phyloP scores from a whole-genome alignment of 768 basidiomycete species.

The Boletus insuetus region DNA sequence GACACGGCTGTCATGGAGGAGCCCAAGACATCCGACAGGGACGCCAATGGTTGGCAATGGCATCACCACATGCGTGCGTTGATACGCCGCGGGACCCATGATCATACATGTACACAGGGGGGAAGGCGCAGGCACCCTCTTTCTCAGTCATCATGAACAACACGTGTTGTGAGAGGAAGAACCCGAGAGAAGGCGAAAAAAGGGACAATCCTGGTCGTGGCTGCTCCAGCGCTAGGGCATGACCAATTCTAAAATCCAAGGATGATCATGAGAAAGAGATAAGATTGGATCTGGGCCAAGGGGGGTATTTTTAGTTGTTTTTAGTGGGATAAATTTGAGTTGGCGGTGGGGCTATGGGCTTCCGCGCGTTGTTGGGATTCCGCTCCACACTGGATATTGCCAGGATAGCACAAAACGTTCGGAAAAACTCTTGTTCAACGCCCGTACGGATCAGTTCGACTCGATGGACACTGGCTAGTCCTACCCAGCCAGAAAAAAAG shows the following conservation, averaged over 20 bases:
- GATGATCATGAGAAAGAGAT: conserved; percentile 8
- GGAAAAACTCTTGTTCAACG: not conserved
- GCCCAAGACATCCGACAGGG: not conserved
- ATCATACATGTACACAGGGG: conserved; percentile 1
- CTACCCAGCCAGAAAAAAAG: not conserved
- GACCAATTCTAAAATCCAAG: conserved; percentile 17
- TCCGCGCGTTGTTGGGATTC: not conserved
- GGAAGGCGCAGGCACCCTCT: conserved; percentile 12
- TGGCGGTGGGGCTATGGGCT: conserved; percentile 21
- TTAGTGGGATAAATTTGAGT: not conserved
- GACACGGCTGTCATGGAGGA: not conserved
- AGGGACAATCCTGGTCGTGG: conserved; percentile 10
- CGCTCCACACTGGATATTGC: not conserved
- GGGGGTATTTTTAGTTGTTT: conserved; percentile 8
- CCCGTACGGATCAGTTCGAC: not conserved
- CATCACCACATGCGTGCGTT: conserved; percentile 8
- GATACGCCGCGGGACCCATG: conserved; percentile 2
- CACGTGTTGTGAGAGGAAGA: conserved; percentile 21
- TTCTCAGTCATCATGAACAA: conserved; percentile 13
- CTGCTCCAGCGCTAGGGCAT: conserved; percentile 10
- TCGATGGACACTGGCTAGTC: not conserved
- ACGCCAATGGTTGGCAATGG: not conserved
- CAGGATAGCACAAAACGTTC: not conserved
- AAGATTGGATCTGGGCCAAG: conserved; percentile 22
- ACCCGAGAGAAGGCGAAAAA: conserved; percentile 2